Conservation (phyloP, 768 basidiomycete species). For the Agaricus bisporus region DNA sequence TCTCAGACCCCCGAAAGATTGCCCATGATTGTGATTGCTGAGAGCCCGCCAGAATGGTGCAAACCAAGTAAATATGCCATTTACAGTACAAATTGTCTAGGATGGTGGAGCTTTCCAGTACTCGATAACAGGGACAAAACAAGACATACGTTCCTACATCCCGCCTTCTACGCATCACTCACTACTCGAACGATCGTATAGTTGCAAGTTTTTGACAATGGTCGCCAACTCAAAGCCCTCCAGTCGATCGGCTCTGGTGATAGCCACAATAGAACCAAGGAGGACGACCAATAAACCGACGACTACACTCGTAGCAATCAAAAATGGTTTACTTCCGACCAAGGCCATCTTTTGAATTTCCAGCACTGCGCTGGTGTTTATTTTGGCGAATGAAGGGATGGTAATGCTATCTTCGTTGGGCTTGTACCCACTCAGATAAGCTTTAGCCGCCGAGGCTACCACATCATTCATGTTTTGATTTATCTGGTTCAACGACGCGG, state of each 20-base stretch:
- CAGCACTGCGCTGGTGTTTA: not conserved
- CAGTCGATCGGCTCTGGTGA: not conserved
- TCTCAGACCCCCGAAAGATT: too few species aligned
- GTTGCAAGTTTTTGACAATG: not conserved
- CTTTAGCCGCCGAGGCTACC: not conserved
- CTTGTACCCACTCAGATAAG: not conserved
- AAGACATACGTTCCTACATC: too few species aligned
- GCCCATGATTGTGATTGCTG: too few species aligned
- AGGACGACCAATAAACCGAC: not conserved
- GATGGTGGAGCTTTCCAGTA: too few species aligned
- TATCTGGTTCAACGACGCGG: not conserved
- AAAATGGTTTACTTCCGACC: conserved; percentile 2
- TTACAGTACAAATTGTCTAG: too few species aligned
- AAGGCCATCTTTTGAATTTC: not conserved
- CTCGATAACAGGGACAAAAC: too few species aligned
- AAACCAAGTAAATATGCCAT: too few species aligned
- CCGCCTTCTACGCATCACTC: too few species aligned
- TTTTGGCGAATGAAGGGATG: not conserved
- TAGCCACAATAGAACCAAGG: not conserved
- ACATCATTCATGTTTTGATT: not conserved
- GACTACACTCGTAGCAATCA: not conserved
- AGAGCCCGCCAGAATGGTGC: too few species aligned
- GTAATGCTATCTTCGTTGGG: not conserved
- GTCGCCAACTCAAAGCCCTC: conserved; percentile 4
- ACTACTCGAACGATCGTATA: too few species aligned